phyloP scores from a whole-genome alignment of 495 filamentous ascomycete species.

The Aspergillus homomorphus region DNA sequence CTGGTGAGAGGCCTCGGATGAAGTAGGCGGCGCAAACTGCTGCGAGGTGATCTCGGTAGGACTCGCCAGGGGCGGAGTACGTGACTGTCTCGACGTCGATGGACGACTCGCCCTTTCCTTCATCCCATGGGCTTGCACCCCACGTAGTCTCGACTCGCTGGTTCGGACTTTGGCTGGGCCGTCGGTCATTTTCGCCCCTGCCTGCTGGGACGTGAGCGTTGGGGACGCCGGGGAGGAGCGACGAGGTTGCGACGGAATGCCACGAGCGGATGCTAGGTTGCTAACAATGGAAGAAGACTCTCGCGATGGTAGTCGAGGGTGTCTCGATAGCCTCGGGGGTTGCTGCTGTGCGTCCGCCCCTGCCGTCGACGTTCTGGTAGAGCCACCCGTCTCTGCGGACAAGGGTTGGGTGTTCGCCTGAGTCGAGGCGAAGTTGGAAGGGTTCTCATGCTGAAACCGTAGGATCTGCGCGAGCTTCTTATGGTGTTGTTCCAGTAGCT shows the following conservation, averaged over 20 bases:
- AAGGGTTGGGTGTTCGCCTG: conserved; percentile 15
- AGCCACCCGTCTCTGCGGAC: conserved; percentile 20
- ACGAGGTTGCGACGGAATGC: conserved; percentile 71
- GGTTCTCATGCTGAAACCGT: conserved; percentile 63
- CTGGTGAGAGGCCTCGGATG: conserved; percentile 13
- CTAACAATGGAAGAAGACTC: conserved; percentile 87
- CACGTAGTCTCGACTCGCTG: conserved; percentile 36
- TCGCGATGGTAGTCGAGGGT: conserved; percentile 52
- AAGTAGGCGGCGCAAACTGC: conserved; percentile 30
- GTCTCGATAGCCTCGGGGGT: conserved; percentile 35
- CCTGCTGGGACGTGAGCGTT: conserved; percentile 71
- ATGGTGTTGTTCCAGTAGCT: conserved; percentile 83
- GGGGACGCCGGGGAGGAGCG: conserved; percentile 59
- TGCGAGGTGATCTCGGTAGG: conserved; percentile 38
- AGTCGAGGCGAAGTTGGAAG: conserved; percentile 29
- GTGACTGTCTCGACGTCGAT: conserved; percentile 30
- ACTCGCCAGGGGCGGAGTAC: conserved; percentile 35
- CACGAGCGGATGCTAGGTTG: conserved; percentile 83
- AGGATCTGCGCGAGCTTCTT: conserved; percentile 73
- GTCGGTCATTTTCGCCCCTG: conserved; percentile 66
- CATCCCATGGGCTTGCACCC: conserved; percentile 17
- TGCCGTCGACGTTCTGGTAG: conserved; percentile 26
- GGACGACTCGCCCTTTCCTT: conserved; percentile 27
- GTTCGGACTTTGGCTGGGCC: conserved; percentile 47
- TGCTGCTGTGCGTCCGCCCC: conserved; percentile 32